Evolutionary conservation across 805 yeast genomes (phyloP).

Genomic region (Wickerhamomyces chaumierensis): DNA sequence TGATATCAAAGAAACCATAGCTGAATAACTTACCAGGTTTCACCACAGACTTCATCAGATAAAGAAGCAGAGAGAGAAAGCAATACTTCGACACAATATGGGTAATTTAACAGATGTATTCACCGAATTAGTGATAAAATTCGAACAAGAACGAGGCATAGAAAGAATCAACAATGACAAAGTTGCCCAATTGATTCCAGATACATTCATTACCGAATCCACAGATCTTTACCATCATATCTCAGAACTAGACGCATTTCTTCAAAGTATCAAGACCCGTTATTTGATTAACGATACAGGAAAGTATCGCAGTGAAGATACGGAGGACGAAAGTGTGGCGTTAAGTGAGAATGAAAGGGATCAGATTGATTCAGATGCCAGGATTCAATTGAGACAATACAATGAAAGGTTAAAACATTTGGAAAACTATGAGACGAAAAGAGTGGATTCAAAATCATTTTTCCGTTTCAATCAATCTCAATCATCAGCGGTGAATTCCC

Average conservation of each 20-base stretch:
- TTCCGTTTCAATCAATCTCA: conserved; percentile 9
- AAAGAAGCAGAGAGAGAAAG: too few species aligned
- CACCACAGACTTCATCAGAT: too few species aligned
- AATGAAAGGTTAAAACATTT: conserved; percentile 37
- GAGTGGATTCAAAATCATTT: conserved; percentile 20
- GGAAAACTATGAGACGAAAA: conserved; percentile 39
- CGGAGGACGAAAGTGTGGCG: conserved; percentile 6
- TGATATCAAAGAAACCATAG: too few species aligned
- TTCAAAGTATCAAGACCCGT: conserved; percentile 16
- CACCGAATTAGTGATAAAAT: conserved; percentile 3
- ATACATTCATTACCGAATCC: conserved; percentile 14
- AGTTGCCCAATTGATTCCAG: conserved; percentile 6
- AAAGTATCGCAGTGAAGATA: neutral
- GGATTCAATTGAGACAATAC: conserved; percentile 38
- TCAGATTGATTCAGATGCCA: conserved; percentile 42
- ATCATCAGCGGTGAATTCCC: conserved; percentile 10
- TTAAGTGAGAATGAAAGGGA: conserved; percentile 39
- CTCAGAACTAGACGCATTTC: conserved; percentile 18
- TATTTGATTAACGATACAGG: conserved; percentile 16
- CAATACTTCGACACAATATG: conserved; percentile 3
- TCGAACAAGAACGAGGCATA: conserved; percentile 6
- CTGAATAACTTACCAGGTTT: too few species aligned
- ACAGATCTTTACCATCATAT: conserved; percentile 15
- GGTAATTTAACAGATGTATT: conserved; percentile 10
- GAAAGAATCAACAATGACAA: neutral